Evolutionary conservation across 2,329 filamentous ascomycete genomes (phyloP), one percentile per base, ranked within the genome.

Genomic region (Sarocladiaceae sp.): DNA sequence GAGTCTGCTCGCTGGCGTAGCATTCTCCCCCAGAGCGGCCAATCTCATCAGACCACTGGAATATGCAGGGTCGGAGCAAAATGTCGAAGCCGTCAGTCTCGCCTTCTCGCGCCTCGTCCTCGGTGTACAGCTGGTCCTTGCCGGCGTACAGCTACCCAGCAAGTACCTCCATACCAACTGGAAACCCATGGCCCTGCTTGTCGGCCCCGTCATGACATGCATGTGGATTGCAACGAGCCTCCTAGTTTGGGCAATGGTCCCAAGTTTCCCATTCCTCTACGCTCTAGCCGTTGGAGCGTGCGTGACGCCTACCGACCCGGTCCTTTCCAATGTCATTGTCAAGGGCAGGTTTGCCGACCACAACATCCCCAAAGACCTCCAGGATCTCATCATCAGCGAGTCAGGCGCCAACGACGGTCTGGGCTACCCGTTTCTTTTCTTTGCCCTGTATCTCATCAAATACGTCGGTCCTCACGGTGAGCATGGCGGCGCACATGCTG

Each of bases 331-430:
- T 57, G 88, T 88, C 2, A 96, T 96, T 53, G 90, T 96, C 42
- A 96, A 96, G 72, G 91, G 91, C 28, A 92, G 89, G 60, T 97
- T 96, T 64, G 92, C 92, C 1, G 91, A 96, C 62, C 87, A 91
- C 61, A 94, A 96, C 64, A 86, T 96, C 17, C 90, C 92, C 0
- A 85, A 84, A 53, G 80, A 86, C 25, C 72, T 97, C 47, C 90
- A 96, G 71, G 84, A 87, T 57, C 89, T 90, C 59, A 88, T 90
- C 62, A 79, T 88, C 47, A 86, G 84, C 22, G 91, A 97, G 70
- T 80, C 79, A 3, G 82, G 82, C 6, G 75, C 76, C 2, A 84
- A 84, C 55, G 82, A 85, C 56, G 81, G 82, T 0, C 81, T 85
- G 36, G 81, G 78, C 0, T 78, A 76, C 52, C 74, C 75, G 0